Base-by-base conservation (phyloP, 1,139 yeast genomes). In the Hyphopichia wangnamkhiaoensis region DNA sequence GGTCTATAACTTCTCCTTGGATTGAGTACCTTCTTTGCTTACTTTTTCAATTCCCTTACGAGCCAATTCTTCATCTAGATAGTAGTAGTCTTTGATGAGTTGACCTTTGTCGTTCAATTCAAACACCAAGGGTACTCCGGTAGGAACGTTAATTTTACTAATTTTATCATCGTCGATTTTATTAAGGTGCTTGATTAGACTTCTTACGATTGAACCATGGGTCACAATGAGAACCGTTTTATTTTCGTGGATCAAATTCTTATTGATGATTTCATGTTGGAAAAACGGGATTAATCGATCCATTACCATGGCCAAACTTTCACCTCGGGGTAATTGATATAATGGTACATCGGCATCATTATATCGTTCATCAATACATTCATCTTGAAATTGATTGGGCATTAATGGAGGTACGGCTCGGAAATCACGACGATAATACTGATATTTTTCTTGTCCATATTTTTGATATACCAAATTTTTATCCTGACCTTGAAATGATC, bases 161-260 rank as follows among this genome's bases (percentile, higher is more conserved):
- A 85, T 84, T 40, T 78, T 82, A n/a, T 72, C 71, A 51, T 83
- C 87, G 33, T 77, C 69, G 3, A 84, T 75, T 3, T 66, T 62
- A 45, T 76, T 76, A 31, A 85, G 53, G 38, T 80, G 65, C 52
- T 84, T 84, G 40, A 84, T 68, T 27, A 84, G 63, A 17, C 89
- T 82, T 46, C 95, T 68, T 3, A 84, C 87, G 4, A 86, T 77
- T 35, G 87, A 79, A 2, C 95, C 95, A 59, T 86, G 95, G 1
- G 88, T 84, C 8, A 83, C 86, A 27, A 85, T 66, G 23, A 85
- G 51, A 5, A 84, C 81, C 1, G 77, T 73, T 31, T 70, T 69
- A 34, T 71, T 60, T 35, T 70, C 58, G 20, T 55, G 60, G 17
- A 64, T 46, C 44, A 65, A 45, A 20, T 66, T 65, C 31, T 67